phyloP scores from a whole-genome alignment of 176 grass and related monocot species.

The Triticum urartu region DNA sequence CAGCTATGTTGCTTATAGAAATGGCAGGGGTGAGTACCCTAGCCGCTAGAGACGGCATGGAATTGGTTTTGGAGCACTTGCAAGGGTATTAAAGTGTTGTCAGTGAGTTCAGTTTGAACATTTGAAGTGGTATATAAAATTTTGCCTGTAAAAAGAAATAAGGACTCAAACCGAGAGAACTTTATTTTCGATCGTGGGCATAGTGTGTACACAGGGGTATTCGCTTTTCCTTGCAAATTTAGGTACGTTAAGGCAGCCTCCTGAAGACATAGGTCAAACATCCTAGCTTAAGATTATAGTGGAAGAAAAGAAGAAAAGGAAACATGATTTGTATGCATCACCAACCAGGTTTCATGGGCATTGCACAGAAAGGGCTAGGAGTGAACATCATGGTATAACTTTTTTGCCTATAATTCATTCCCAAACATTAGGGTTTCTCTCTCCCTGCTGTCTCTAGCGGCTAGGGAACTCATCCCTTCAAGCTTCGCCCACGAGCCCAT shows the following conservation, averaged over 20 bases:
- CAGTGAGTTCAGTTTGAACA: background rate
- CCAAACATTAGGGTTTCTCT: too few species aligned
- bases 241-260: too few species aligned
- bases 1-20: background rate
- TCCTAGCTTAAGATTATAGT: background rate
- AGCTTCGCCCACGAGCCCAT: too few species aligned
- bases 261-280: background rate
- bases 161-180: background rate
- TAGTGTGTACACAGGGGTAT: background rate
- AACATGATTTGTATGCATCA: background rate
- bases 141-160: background rate
- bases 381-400: too few species aligned
- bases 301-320: background rate
- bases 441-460: too few species aligned
- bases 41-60: background rate
- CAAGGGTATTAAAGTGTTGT: background rate
- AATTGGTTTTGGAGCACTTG: background rate
- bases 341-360: background rate
- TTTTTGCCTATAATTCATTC: background rate
- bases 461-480: too few species aligned
- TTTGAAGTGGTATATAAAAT: background rate
- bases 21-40: background rate
- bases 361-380: slow-evolving; percentile 2
- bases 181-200: background rate
- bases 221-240: background rate